Base-by-base conservation (phyloP, 2,329 filamentous ascomycete species). In the Clarireedia monteithiana region DNA sequence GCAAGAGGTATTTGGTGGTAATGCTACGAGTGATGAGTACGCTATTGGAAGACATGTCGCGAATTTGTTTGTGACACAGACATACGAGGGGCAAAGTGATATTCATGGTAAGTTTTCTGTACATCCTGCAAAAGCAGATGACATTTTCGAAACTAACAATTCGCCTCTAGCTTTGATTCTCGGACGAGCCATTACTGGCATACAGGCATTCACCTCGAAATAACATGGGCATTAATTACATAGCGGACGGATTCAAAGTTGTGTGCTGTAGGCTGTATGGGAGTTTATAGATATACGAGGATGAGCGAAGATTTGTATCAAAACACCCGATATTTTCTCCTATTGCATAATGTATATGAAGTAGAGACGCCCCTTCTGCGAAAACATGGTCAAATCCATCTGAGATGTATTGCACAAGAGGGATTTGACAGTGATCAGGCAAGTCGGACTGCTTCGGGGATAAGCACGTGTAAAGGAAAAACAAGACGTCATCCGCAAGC, bases 1-100 rank as follows among this genome's bases (percentile, higher is more conserved):
- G 59, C 94, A 99, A 73, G 94, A 99, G 75, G 82, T 99, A 23
- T 96, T 99, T 74, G 94, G 94, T 57, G 94, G 94, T 30, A 99
- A 99, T 69, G 94, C 94, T n/a, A 90, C 94, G 50, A 96, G 91
- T 68, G 94, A 99, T 66, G 94, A 99, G 74, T 99, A 97, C 68
- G 84, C 85, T 60, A 96, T 99, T 67, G 94, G 90, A 15, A 83
- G 94, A 61, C 94, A 97, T 75, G 94, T 96, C 58, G 86, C 92
- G 56, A 99, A 99, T 71, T 72, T 99, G 61, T 99, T 95, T 72
- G 94, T 99, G 53, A 95, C 92, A 54, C 92, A 97, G 75, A 97
- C 92, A 1, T 99, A 99, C 66, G 94, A 99, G 74, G 94, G 94
- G 23, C 94, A 97, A 74, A 96, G 91, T 69, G 94, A 97, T 73